Evolutionary conservation across 2,329 filamentous ascomycete species (phyloP).

Genomic region (Exophiala oligosperma): DNA sequence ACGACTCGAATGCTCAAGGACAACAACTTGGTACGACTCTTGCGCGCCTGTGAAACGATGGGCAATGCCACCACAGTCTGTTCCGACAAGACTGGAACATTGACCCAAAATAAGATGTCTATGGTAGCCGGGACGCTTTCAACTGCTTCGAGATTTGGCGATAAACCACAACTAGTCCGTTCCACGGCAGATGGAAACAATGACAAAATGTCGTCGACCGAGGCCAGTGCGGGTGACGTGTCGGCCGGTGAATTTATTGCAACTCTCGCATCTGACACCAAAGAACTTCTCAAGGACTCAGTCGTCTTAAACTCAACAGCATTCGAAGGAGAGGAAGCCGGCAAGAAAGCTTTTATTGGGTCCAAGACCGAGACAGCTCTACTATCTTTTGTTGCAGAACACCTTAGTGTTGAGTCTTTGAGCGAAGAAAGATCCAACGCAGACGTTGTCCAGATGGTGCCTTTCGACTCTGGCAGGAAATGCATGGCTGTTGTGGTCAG

Average conservation of each 20-base stretch:
- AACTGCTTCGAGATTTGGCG: conserved; percentile 44
- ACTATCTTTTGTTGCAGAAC: conserved; percentile 66
- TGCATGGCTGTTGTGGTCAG: conserved; percentile 68
- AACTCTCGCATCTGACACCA: conserved; percentile 53
- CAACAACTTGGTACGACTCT: conserved; percentile 61
- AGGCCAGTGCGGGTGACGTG: conserved; percentile 45
- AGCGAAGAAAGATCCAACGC: conserved; percentile 63
- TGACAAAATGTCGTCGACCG: conserved; percentile 16
- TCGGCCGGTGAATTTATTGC: conserved; percentile 56
- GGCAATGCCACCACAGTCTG: conserved; percentile 65
- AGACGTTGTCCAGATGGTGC: conserved; percentile 53
- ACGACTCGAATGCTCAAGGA: conserved; percentile 64
- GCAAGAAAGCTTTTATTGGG: conserved; percentile 63
- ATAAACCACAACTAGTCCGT: conserved; percentile 36
- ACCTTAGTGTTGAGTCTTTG: conserved; percentile 64
- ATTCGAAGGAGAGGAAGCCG: conserved; percentile 65
- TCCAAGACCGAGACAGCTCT: conserved; percentile 78
- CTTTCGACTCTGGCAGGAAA: conserved; percentile 66
- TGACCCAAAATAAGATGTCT: conserved; percentile 65
- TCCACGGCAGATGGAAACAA: conserved; percentile 30
- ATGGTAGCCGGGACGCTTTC: conserved; percentile 60
- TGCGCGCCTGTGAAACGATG: conserved; percentile 64
- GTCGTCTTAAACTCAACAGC: conserved; percentile 69
- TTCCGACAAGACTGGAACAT: conserved; percentile 66
- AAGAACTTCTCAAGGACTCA: conserved; percentile 60